Conservation (phyloP, 805 yeast genomes). For the Zygosaccharomyces bisporus region DNA sequence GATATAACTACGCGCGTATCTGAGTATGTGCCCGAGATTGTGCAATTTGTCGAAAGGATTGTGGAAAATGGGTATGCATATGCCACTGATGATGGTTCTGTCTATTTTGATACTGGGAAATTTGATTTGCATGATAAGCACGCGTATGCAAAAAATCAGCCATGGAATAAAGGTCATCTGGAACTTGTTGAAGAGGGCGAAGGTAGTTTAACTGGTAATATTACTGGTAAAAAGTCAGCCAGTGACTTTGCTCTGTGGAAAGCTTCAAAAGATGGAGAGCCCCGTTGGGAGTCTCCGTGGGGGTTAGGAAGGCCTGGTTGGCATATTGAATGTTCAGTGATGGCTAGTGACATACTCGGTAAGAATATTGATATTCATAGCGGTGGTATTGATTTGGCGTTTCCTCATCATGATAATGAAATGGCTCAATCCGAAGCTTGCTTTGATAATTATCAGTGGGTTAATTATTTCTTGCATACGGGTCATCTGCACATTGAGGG, state of each 20-base stretch:
- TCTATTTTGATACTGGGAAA: constrained; percentile 85
- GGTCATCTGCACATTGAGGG: constrained; percentile 99
- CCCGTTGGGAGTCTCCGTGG: constrained; percentile 94
- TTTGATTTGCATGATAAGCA: constrained; percentile 73
- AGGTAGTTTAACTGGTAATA: constrained; percentile 62
- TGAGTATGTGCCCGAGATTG: constrained; percentile 91
- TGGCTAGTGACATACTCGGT: constrained; percentile 91
- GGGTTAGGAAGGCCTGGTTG: constrained; percentile 98
- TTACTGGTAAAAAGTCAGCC: constrained; percentile 59
- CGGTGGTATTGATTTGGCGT: constrained; percentile 95
- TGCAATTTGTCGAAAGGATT: constrained; percentile 70
- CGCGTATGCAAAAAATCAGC: constrained; percentile 92
- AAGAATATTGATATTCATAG: constrained; percentile 86
- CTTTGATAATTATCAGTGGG: constrained; percentile 89
- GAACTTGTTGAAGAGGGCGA: constrained; percentile 91
- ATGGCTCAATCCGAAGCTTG: constrained; percentile 95
- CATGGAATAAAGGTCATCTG: constrained; percentile 92
- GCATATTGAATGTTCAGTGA: constrained; percentile 99
- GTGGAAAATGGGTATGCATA: constrained; percentile 81
- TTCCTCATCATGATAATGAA: constrained; percentile 99
- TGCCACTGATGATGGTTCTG: constrained; percentile 80
- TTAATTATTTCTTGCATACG: constrained; percentile 91
- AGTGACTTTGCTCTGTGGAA: constrained; percentile 98
- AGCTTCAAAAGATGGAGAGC: constrained; percentile 94
- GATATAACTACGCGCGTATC: constrained; percentile 89